Base-by-base conservation (phyloP, 2,329 filamentous ascomycete genomes). In the Neopestalotiopsis sp. region DNA sequence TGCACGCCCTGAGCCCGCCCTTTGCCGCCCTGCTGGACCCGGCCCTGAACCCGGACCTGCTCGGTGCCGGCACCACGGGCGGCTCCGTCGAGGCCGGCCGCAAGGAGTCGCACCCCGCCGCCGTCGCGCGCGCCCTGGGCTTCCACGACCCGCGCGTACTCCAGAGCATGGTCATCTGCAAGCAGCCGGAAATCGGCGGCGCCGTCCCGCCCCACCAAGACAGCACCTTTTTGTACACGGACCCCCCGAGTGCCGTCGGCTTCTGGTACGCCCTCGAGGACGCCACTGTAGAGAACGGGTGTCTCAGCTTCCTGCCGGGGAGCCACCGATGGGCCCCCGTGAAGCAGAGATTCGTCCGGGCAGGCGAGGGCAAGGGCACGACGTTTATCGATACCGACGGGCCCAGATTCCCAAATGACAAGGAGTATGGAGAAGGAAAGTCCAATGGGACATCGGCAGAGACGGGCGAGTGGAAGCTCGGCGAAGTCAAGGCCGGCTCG, bases 211-310 rank as follows among this genome's bases (percentile, higher is more conserved):
- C 94, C 28, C 96, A 99, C 79, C 95, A 97, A 82, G 95, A 98
- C 81, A 94, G 89, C 72, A 95, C 94, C 0, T 99, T 98, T 74
- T 75, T 99, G 71, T 98, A 97, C 79, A 98, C 96, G 1, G 85
- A 94, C 73, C 92, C 94, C 49, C 95, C 95, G 0, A 93, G 89
- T 53, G 96, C 96, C 0, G 93, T 98, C 2, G 96, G 96, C 0
- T 98, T 95, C 83, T 99, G 96, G 96, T 97, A 98, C 80, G 96
- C 96, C 13, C 87, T 99, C 53, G 95, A 99, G 83, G 95, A 98
- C 80, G 94, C 94, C 28, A 95, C 93, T 7, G 84, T 86, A 0
- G 90, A 91, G 78, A 99, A 99, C 79, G 96, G 94, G 1, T 97
- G 95, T 76, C 80, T 99, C 76, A 93, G 91, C 71, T 97, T 98